A percentile compares a stretch with the other conserved stretches of the same genome.
These are phyloP conservation scores for Trichoderma asperellum DNA, from an alignment of 2,329 filamentous ascomycete genomes.

Conservation along the genomic window DNA sequence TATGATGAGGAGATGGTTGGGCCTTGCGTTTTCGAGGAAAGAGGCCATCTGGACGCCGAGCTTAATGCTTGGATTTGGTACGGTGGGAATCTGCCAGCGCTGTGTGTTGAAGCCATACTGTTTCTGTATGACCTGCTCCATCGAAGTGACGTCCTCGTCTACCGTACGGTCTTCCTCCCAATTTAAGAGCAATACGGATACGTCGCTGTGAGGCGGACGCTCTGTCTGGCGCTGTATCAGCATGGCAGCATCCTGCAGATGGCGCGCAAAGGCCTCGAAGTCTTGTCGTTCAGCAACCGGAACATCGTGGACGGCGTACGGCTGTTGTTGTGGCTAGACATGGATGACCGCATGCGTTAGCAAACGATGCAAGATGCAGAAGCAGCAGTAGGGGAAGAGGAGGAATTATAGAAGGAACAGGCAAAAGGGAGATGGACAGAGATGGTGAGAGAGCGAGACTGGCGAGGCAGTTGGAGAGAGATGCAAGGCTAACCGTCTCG, in stretches of 20 bases:
- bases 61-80: conserved; percentile 63
- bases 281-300: conserved; percentile 57
- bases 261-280: conserved; percentile 68
- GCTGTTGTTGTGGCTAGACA: conserved; percentile 37
- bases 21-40: conserved; percentile 61
- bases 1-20: conserved; percentile 65
- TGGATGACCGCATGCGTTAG: not conserved
- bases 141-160: conserved; percentile 56
- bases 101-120: conserved; percentile 65
- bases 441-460: not conserved
- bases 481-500: conserved; percentile 43
- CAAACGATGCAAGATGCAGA: not conserved
- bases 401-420: no score
- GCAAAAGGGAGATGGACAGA: conserved; percentile 25
- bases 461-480: conserved; percentile 3
- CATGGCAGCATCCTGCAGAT: conserved; percentile 70
- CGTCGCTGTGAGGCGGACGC: conserved; percentile 59
- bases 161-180: conserved; percentile 65
- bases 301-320: conserved; percentile 47
- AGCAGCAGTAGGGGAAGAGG: not conserved
- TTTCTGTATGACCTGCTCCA: conserved; percentile 63
- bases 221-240: conserved; percentile 67
- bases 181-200: conserved; percentile 63
- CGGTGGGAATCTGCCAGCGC: conserved; percentile 63
- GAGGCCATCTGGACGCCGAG: conserved; percentile 63